Percentiles rank a stretch among this genome's conserved stretches.
phyloP scores from a whole-genome alignment of 768 basidiomycete species.

The Macrolepiota albuminosa region DNA sequence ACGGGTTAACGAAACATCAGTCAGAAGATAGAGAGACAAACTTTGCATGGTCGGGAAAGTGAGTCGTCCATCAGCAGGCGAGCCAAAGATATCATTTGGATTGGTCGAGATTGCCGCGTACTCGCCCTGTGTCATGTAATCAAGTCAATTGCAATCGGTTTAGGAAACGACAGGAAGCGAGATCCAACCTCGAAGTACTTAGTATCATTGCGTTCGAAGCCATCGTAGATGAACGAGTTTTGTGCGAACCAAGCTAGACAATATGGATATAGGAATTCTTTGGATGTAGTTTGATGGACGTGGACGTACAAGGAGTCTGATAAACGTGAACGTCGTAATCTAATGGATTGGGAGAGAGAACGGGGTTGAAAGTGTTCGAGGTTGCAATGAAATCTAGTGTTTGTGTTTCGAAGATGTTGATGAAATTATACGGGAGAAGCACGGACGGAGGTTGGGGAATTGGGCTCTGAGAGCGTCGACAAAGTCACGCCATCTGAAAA shows the following conservation, averaged over 20 bases:
- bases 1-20: not conserved
- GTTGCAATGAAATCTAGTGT: conserved; percentile 49
- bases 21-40: conserved; percentile 17
- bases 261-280: not conserved
- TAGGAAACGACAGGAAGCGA: not conserved
- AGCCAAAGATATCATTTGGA: conserved; percentile 36
- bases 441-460: conserved; percentile 45
- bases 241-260: conserved; percentile 29
- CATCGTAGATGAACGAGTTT: conserved; percentile 31
- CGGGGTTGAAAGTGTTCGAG: conserved; percentile 29
- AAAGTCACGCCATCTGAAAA: conserved; percentile 44
- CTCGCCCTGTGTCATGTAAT: conserved; percentile 34
- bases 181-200: conserved; percentile 39
- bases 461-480: conserved; percentile 32
- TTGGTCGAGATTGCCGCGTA: conserved; percentile 52
- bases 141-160: not conserved
- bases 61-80: conserved; percentile 35
- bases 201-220: conserved; percentile 42
- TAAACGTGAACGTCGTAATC: conserved; percentile 55
- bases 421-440: not conserved
- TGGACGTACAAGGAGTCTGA: conserved; percentile 40
- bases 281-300: not conserved
- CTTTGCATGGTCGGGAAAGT: conserved; percentile 49
- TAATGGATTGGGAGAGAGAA: conserved; percentile 38
- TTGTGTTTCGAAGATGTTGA: not conserved